These are phyloP conservation scores for Medicago truncatula DNA, from an alignment of 306 rosid genomes.

Conservation along the genomic window DNA sequence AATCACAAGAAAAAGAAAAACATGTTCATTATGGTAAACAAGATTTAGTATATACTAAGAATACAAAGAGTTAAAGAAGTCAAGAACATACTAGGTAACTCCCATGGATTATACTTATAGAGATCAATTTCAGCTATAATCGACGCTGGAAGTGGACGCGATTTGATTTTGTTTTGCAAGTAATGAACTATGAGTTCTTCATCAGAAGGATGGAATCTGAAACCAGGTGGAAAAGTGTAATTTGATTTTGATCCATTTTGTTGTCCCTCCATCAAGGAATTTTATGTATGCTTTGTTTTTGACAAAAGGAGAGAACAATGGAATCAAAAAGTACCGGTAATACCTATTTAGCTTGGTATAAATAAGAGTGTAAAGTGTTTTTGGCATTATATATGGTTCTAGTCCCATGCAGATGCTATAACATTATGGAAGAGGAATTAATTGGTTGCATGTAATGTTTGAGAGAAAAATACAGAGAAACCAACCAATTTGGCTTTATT, in stretches of 20 bases:
- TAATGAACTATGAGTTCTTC: constrained; percentile 86
- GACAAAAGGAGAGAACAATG: constrained; percentile 45
- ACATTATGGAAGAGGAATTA: constrained; percentile 34
- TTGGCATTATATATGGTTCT: constrained; percentile 44
- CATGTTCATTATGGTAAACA: constrained; percentile 12
- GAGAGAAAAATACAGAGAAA: constrained; percentile 46
- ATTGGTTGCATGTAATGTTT: constrained; percentile 48
- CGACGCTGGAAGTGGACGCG: constrained; percentile 70
- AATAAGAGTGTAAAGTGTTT: constrained; percentile 34
- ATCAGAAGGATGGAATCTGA: constrained; percentile 86
- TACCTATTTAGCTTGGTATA: constrained; percentile 44
- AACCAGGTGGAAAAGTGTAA: constrained; percentile 75
- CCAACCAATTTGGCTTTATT: constrained; percentile 52
- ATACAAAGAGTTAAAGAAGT: constrained; percentile 39
- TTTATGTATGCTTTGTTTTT: constrained; percentile 38
- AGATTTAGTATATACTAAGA: constrained; percentile 16
- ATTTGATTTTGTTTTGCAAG: constrained; percentile 62
- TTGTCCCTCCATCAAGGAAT: constrained; percentile 55
- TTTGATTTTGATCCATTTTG: constrained; percentile 26
- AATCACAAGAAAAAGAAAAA: constrained; percentile 5
- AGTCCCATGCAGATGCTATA: constrained; percentile 57
- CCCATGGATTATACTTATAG: constrained; percentile 79
- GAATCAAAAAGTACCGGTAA: constrained; percentile 50
- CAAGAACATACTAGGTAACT: constrained; percentile 64
- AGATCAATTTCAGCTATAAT: constrained; percentile 73